phyloP scores from a whole-genome alignment of 139 green algal species.

The Closterium sp. region DNA sequence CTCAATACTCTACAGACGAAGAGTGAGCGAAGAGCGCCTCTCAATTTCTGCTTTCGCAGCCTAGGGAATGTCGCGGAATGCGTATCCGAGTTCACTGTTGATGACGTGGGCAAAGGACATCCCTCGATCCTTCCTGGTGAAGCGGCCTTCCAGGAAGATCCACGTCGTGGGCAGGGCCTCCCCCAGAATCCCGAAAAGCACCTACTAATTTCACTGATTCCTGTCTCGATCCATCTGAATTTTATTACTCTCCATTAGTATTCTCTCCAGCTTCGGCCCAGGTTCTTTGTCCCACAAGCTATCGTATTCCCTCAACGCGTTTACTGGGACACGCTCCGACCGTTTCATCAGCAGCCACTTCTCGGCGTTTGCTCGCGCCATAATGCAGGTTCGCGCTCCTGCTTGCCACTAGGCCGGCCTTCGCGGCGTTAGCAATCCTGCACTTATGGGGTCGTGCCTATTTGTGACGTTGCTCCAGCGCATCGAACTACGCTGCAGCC shows the following conservation, averaged over 20 bases:
- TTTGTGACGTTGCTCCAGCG: too few relatives aligned
- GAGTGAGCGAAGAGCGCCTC: neutral
- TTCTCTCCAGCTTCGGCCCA: too few relatives aligned
- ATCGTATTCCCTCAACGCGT: neutral
- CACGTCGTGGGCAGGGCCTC: too few relatives aligned
- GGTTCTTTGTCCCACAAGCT: too few relatives aligned
- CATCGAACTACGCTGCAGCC: neutral
- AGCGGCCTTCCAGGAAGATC: neutral
- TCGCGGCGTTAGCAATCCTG: too few relatives aligned
- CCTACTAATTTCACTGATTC: too few relatives aligned
- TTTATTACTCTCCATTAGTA: too few relatives aligned
- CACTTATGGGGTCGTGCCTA: too few relatives aligned
- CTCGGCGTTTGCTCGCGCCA: neutral
- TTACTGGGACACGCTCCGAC: neutral
- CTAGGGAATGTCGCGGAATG: neutral
- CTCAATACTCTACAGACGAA: neutral
- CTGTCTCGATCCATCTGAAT: too few relatives aligned
- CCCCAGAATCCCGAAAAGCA: too few relatives aligned
- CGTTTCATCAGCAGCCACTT: neutral
- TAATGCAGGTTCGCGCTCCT: neutral
- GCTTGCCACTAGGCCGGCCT: too few relatives aligned
- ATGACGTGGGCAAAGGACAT: neutral
- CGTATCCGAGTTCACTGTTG: neutral
- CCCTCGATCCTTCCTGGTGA: neutral
- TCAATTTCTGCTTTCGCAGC: neutral